Percentiles rank a stretch among this genome's conserved stretches.
Conservation (phyloP, 768 basidiomycete species). For the Sarcomyxa edulis region DNA sequence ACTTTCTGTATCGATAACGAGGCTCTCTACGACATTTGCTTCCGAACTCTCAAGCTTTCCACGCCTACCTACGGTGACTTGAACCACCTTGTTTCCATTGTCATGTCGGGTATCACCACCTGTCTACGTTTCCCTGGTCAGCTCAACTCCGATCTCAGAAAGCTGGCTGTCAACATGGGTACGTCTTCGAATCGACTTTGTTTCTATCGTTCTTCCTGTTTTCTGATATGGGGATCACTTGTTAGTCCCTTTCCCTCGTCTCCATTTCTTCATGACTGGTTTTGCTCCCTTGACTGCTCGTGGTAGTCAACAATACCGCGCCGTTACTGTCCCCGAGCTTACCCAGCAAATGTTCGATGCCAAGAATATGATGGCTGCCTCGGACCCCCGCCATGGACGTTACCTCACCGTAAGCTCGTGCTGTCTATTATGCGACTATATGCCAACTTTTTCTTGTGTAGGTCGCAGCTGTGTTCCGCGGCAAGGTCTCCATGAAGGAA, state of each 20-base stretch:
- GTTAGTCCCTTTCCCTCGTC: slow-evolving; percentile 94
- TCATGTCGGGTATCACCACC: slow-evolving; percentile 98
- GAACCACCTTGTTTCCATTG: slow-evolving; percentile 95
- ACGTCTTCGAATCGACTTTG: slow-evolving; percentile 22
- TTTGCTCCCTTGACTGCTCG: slow-evolving; percentile 93
- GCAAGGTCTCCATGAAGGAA: slow-evolving; percentile 99
- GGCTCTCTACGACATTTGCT: slow-evolving; percentile 98
- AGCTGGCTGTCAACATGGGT: slow-evolving; percentile 99
- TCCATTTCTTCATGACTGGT: slow-evolving; percentile 99
- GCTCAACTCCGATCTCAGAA: slow-evolving; percentile 96
- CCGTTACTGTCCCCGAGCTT: slow-evolving; percentile 94
- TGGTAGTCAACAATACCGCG: slow-evolving; percentile 92
- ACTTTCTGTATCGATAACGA: slow-evolving; percentile 99
- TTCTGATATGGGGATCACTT: slow-evolving; percentile 1
- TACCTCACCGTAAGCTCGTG: slow-evolving; percentile 78
- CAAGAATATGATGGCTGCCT: slow-evolving; percentile 99
- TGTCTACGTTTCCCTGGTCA: slow-evolving; percentile 99
- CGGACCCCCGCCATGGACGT: slow-evolving; percentile 93
- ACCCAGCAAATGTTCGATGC: slow-evolving; percentile 99
- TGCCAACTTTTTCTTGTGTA: slow-evolving; percentile 14
- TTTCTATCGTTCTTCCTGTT: background rate
- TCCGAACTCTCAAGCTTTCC: slow-evolving; percentile 93
- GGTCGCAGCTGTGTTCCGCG: slow-evolving; percentile 97
- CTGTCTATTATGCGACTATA: background rate
- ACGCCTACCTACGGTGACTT: slow-evolving; percentile 97